phyloP scores from a whole-genome alignment of 1,284 basidiomycete genomes.

The Ustilago vetiveriae region DNA sequence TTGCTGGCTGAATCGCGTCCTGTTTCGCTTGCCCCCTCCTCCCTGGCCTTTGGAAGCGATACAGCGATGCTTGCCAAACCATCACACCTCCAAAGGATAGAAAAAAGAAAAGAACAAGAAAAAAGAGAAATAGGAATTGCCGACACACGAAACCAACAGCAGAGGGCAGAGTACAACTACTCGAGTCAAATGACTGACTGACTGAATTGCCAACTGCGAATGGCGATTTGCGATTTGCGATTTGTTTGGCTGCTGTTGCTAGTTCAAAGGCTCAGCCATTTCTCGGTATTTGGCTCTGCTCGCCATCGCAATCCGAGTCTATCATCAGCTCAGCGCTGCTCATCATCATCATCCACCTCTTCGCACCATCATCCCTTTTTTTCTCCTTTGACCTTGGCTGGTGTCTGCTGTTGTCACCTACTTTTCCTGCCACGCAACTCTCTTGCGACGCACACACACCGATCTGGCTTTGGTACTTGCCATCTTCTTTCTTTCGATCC shows the following conservation, averaged over 20 bases:
- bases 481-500: not conserved
- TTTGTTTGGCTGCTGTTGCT: not conserved
- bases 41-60: no score
- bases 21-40: no score
- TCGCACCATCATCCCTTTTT: slow-evolving; percentile 19
- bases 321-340: not conserved
- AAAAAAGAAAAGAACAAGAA: not conserved
- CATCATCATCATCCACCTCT: slow-evolving; percentile 1
- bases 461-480: not conserved
- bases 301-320: slow-evolving; percentile 21
- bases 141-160: no score
- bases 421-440: no score
- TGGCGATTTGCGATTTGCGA: no score
- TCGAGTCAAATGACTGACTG: no score
- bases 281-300: slow-evolving; percentile 1
- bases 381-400: slow-evolving; percentile 4
- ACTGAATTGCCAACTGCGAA: no score
- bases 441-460: slow-evolving; percentile 6
- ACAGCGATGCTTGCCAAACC: not conserved
- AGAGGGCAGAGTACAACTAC: not conserved
- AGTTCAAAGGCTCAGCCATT: slow-evolving; percentile 8
- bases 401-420: slow-evolving; percentile 1
- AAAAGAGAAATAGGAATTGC: not conserved
- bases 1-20: no score
- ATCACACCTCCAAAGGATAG: not conserved